Evolutionary conservation across 352 stramenopile species (phyloP).

Genomic region (Phytophthora pisi): DNA sequence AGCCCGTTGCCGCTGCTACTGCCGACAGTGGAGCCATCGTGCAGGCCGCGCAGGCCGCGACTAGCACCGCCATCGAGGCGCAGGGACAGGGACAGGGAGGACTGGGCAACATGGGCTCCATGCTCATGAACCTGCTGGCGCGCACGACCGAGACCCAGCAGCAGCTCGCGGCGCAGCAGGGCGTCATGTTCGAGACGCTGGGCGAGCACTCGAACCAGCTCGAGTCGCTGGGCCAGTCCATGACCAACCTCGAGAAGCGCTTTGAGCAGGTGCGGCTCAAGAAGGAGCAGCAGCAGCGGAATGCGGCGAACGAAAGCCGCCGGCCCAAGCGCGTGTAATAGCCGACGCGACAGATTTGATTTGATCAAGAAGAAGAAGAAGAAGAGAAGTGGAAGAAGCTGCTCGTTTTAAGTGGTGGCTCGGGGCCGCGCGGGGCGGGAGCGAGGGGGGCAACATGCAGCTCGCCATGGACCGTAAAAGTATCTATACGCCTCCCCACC

Average conservation of each 20-base stretch:
- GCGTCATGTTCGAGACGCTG: conserved; percentile 88
- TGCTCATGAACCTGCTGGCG: conserved; percentile 89
- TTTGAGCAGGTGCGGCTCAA: conserved; percentile 84
- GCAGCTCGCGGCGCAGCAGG: conserved; percentile 83
- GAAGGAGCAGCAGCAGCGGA: conserved; percentile 43
- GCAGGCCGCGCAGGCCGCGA: conserved; percentile 39
- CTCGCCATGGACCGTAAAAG: conserved; percentile 39
- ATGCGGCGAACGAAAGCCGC: conserved; percentile 27
- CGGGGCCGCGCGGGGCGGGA: conserved; percentile 7
- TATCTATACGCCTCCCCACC: conserved; percentile 39
- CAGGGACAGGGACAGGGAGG: conserved; percentile 61
- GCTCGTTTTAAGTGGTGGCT: conserved; percentile 21
- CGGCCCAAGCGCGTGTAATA: conserved; percentile 38
- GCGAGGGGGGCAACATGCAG: conserved; percentile 35
- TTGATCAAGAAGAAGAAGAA: neutral
- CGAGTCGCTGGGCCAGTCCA: conserved; percentile 73
- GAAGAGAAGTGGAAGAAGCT: conserved; percentile 29
- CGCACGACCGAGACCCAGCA: conserved; percentile 87
- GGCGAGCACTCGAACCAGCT: conserved; percentile 84
- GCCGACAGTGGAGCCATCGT: conserved; percentile 51
- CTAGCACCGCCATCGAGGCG: conserved; percentile 72
- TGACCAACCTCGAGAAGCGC: conserved; percentile 76
- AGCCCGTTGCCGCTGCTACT: conserved; percentile 24
- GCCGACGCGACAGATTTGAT: neutral
- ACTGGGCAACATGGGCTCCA: conserved; percentile 86